phyloP scores from a whole-genome alignment of 2,329 filamentous ascomycete species.

The Orbilia blumenaviensis region DNA sequence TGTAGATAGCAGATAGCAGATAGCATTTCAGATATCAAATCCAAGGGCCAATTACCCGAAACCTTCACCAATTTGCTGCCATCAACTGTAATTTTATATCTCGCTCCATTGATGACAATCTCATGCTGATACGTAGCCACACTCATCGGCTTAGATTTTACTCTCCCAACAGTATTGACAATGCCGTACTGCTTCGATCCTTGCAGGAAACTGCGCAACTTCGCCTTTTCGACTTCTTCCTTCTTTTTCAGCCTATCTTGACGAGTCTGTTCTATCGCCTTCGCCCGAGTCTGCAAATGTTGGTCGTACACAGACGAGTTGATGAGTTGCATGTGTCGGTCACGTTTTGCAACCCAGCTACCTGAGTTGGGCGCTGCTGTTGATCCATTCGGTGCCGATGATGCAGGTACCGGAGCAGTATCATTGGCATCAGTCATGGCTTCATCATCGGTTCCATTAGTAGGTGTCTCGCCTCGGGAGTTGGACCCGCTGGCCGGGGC shows the following conservation, averaged over 20 bases:
- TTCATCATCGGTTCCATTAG: constrained; percentile 39
- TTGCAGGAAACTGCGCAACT: constrained; percentile 65
- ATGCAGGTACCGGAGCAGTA: constrained; percentile 54
- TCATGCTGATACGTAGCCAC: constrained; percentile 66
- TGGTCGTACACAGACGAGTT: constrained; percentile 81
- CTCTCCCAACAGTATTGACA: constrained; percentile 43
- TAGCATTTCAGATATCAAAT: constrained; percentile 10
- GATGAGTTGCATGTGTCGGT: constrained; percentile 82
- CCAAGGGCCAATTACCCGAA: constrained; percentile 69
- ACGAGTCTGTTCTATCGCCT: constrained; percentile 76
- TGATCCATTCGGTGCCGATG: constrained; percentile 56
- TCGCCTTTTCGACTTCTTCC: constrained; percentile 69
- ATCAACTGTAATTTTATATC: constrained; percentile 76
- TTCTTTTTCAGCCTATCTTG: constrained; percentile 67
- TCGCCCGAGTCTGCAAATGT: constrained; percentile 73
- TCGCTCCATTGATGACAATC: constrained; percentile 75
- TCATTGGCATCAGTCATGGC: constrained; percentile 36
- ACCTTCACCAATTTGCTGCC: constrained; percentile 83
- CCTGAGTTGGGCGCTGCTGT: constrained; percentile 57
- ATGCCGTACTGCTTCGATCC: constrained; percentile 59
- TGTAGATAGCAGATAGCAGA: constrained; percentile 36
- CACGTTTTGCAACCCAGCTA: constrained; percentile 75
- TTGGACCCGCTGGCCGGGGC: constrained; percentile 26
- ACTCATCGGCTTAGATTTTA: constrained; percentile 57
- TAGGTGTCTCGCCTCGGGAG: constrained; percentile 48